Evolutionary conservation across 495 filamentous ascomycete species (phyloP).

Genomic region (Tuber magnatum): DNA sequence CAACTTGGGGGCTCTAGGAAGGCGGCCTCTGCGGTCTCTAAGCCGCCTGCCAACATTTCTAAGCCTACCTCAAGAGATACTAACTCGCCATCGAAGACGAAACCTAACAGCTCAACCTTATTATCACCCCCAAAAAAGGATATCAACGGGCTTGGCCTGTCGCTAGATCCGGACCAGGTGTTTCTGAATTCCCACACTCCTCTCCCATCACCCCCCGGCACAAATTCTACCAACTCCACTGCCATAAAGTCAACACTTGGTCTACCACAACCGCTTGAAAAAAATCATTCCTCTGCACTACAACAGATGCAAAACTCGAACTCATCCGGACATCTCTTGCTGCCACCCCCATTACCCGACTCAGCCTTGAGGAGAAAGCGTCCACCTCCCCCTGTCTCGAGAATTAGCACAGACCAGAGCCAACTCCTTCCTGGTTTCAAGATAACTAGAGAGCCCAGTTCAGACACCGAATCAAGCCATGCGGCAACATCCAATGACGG

Average conservation of each 20-base stretch:
- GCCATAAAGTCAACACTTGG: slow-evolving; percentile 15
- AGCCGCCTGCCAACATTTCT: slow-evolving; percentile 19
- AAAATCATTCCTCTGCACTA: slow-evolving; percentile 16
- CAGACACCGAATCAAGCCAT: slow-evolving; percentile 36
- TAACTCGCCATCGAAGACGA: slow-evolving; percentile 20
- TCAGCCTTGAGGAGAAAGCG: slow-evolving; percentile 28
- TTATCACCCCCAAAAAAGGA: slow-evolving; percentile 17
- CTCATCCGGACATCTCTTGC: slow-evolving; percentile 13
- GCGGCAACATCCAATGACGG: slow-evolving; percentile 33
- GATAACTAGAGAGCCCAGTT: slow-evolving; percentile 31
- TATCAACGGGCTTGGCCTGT: slow-evolving; percentile 24
- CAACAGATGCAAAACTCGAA: slow-evolving; percentile 24
- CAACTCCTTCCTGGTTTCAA: slow-evolving; percentile 36
- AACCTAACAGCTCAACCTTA: slow-evolving; percentile 27
- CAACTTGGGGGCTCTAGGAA: slow-evolving; percentile 17
- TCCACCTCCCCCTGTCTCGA: slow-evolving; percentile 19
- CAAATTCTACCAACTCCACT: slow-evolving; percentile 14
- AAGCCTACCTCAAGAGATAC: slow-evolving; percentile 26
- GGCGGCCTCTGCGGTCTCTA: slow-evolving; percentile 17
- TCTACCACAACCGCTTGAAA: slow-evolving; percentile 15
- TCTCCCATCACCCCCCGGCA: slow-evolving; percentile 26
- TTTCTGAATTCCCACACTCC: slow-evolving; percentile 20
- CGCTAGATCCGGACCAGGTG: slow-evolving; percentile 24
- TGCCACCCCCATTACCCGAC: slow-evolving; percentile 12
- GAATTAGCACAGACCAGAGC: slow-evolving; percentile 37